These are phyloP conservation scores for Phytophthora foliorum DNA, from an alignment of 352 stramenopile genomes.

Conservation along the genomic window DNA sequence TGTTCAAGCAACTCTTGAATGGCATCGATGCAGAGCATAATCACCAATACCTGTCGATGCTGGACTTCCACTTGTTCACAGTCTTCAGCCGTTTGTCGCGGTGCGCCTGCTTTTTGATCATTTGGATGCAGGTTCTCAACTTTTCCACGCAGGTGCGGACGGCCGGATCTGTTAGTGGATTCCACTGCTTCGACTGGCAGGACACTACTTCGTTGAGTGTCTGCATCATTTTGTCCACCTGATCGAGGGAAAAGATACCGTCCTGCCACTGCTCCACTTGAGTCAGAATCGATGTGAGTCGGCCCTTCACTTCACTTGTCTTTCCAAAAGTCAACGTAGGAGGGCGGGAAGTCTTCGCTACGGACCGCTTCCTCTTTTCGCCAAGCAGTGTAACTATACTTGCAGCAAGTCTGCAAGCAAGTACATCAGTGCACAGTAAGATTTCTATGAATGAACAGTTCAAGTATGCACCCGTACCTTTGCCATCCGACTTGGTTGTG, in stretches of 20 bases:
- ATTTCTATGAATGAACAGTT: neutral
- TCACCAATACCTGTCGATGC: neutral
- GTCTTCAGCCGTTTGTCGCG: slow-evolving; percentile 32
- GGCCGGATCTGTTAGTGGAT: slow-evolving; percentile 14
- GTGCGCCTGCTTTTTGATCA: slow-evolving; percentile 24
- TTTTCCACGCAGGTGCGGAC: slow-evolving; percentile 25
- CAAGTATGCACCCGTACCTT: slow-evolving; percentile 11
- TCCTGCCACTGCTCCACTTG: slow-evolving; percentile 35
- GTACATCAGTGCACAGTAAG: neutral
- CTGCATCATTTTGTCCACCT: slow-evolving; percentile 38
- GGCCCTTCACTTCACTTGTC: neutral
- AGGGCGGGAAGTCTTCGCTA: neutral
- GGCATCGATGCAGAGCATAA: neutral
- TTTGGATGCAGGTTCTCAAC: slow-evolving; percentile 25
- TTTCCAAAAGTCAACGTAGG: slow-evolving; percentile 1
- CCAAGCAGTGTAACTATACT: slow-evolving; percentile 8
- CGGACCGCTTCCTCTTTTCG: neutral
- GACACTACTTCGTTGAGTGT: slow-evolving; percentile 11
- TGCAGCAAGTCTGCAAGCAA: slow-evolving; percentile 17
- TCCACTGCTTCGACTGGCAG: slow-evolving; percentile 29
- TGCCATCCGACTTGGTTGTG: slow-evolving; percentile 14
- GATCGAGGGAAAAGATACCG: slow-evolving; percentile 42
- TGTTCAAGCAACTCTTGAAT: neutral
- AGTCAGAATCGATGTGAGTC: slow-evolving; percentile 5
- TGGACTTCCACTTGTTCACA: slow-evolving; percentile 21